Percentiles rank a stretch among this genome's conserved stretches.
These are phyloP conservation scores for Melaleuca alternifolia DNA, from an alignment of 345 rosid genomes.

Conservation along the genomic window DNA sequence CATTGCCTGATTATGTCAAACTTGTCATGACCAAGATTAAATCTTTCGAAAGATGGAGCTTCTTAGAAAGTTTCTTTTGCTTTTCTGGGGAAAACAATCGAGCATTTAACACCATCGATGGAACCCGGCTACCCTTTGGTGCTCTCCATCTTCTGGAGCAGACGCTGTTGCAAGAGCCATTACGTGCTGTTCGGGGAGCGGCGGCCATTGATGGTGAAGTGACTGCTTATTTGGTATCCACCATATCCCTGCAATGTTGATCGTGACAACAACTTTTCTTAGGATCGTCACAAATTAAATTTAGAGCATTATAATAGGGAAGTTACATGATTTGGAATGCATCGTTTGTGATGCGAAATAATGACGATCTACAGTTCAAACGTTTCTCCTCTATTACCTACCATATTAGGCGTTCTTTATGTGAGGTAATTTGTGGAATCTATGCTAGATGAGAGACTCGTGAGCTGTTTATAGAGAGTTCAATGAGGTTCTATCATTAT, in stretches of 20 bases:
- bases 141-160: constrained; percentile 74
- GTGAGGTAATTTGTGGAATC: no score
- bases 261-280: no score
- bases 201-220: constrained; percentile 85
- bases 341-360: no score
- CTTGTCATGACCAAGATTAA: constrained; percentile 44
- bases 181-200: constrained; percentile 68
- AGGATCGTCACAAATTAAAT: no score
- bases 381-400: no score
- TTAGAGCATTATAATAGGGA: no score
- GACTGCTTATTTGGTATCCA: constrained; percentile 80
- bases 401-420: no score
- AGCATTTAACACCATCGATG: constrained; percentile 47
- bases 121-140: constrained; percentile 58
- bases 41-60: constrained; percentile 55
- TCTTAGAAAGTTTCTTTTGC: background rate
- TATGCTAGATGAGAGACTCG: no score
- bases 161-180: constrained; percentile 85
- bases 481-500: no score
- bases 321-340: no score
- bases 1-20: constrained; percentile 59
- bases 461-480: no score
- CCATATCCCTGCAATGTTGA: constrained; percentile 4
- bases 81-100: background rate
- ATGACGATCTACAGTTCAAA: no score